Evolutionary conservation across 176 grass and related monocot species (phyloP).

Genomic region (Bothriochloa decipiens): DNA sequence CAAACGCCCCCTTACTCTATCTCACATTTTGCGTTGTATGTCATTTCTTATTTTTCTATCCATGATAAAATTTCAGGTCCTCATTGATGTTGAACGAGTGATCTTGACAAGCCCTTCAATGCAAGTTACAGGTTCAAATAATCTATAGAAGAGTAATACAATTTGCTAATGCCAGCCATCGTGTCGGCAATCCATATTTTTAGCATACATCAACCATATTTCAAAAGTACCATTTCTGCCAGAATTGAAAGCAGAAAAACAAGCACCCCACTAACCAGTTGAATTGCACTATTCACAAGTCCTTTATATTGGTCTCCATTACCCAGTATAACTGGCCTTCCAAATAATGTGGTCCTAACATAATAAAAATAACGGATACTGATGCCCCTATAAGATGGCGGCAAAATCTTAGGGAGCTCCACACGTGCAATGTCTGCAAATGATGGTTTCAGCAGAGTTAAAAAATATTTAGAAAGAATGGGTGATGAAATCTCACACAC

Average conservation of each 20-base stretch:
- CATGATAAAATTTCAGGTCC: too few species aligned
- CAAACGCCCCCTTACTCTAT: too few species aligned
- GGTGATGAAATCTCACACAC: not conserved
- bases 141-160: slow-evolving; percentile 18
- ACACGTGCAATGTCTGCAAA: slow-evolving; percentile 77
- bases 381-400: slow-evolving; percentile 78
- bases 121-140: slow-evolving; percentile 32
- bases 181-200: slow-evolving; percentile 22
- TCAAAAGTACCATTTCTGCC: slow-evolving; percentile 28
- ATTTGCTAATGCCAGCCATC: slow-evolving; percentile 11
- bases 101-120: slow-evolving; percentile 2
- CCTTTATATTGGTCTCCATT: slow-evolving; percentile 54
- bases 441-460: slow-evolving; percentile 15
- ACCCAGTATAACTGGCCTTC: slow-evolving; percentile 59
- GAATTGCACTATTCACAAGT: slow-evolving; percentile 54
- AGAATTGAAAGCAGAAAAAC: not conserved
- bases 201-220: slow-evolving; percentile 20
- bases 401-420: slow-evolving; percentile 83
- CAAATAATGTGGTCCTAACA: slow-evolving; percentile 75
- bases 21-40: too few species aligned
- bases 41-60: too few species aligned
- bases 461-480: not conserved
- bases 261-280: slow-evolving; percentile 69
- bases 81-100: not conserved
- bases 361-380: slow-evolving; percentile 97